Evolutionary conservation across 768 basidiomycete genomes (phyloP).

Genomic region (Amanita fuliginea): DNA sequence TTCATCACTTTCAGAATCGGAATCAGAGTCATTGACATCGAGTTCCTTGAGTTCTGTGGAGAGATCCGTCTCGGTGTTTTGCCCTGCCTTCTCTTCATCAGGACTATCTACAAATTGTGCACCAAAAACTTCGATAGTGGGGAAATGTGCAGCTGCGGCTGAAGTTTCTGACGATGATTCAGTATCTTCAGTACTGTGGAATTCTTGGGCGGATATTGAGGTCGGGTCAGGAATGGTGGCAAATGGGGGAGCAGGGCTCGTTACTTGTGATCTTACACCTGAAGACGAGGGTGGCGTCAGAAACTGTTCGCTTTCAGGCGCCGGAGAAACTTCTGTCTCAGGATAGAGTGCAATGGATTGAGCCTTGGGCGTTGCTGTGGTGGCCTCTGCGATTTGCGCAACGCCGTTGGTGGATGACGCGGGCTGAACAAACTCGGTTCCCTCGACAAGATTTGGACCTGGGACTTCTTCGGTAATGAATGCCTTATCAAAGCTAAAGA

Average conservation of each 20-base stretch:
- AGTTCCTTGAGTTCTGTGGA: slow-evolving; percentile 39
- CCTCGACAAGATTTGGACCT: slow-evolving; percentile 9
- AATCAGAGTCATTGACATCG: slow-evolving; percentile 40
- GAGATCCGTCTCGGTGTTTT: slow-evolving; percentile 37
- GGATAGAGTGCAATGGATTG: slow-evolving; percentile 10
- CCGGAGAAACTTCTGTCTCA: slow-evolving; percentile 12
- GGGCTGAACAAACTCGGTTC: slow-evolving; percentile 9
- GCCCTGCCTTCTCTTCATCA: neutral
- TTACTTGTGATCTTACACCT: neutral
- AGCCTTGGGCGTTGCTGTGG: slow-evolving; percentile 4
- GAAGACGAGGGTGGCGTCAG: slow-evolving; percentile 36
- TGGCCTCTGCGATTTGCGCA: neutral
- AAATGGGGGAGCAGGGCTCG: neutral
- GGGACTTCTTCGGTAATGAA: slow-evolving; percentile 12
- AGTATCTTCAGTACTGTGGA: neutral
- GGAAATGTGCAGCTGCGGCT: slow-evolving; percentile 8
- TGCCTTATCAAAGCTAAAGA: slow-evolving; percentile 39
- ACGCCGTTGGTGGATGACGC: neutral
- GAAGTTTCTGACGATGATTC: neutral
- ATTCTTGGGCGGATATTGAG: neutral
- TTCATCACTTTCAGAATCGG: slow-evolving; percentile 38
- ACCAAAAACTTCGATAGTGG: slow-evolving; percentile 21
- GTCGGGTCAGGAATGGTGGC: neutral
- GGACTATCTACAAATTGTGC: slow-evolving; percentile 3
- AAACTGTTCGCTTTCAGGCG: slow-evolving; percentile 43